Evolutionary conservation across 768 basidiomycete species (phyloP), one percentile per base, ranked within the genome.

Genomic region (Leccinellum luteum): DNA sequence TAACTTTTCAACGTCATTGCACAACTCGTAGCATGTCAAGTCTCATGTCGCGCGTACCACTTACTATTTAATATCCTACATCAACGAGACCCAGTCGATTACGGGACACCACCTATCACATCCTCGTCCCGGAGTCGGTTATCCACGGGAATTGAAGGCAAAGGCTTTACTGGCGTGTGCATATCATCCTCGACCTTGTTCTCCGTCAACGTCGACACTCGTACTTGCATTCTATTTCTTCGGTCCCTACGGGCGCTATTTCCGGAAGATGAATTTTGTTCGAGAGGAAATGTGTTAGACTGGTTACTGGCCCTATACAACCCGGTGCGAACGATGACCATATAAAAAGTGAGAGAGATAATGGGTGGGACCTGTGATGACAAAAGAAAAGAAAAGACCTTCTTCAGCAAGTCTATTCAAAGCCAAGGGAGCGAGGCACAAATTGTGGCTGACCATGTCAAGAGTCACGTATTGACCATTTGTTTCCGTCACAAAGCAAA

Each of bases 291-390:
- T 10, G 15, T 1, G 7, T 32, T 35, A 4, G 43, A 19, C 6
- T 35, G 48, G 30, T 23, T 32, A 4, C 44, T 31, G 31, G 54
- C 54, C 43, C 38, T 53, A 25, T 56, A 35, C 27, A 70, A 15
- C 1, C 70, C 74, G 30, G 75, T 64, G 35, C 76, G 77, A 19
- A 78, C 67, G 34, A 77, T 76, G 47, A 78, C 72, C 75, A 78
- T 72, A 63, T 75, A 75, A 64, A 76, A 78, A 6, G 73, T 71
- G 65, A 78, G 76, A 9, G 71, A 74, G 54, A 77, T 76, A 51
- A 77, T 73, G 23, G 74, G 76, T 12, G 69, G 69, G 45, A 73
- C 60, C 75, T 76, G 30, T 19, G 17, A 41, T 41, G 34, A 35
- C 15, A 35, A 41, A 28, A 6, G 6, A 14, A 45, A 21, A n/a